Base-by-base conservation (phyloP, 345 rosid genomes). In the Durio zibethinus region DNA sequence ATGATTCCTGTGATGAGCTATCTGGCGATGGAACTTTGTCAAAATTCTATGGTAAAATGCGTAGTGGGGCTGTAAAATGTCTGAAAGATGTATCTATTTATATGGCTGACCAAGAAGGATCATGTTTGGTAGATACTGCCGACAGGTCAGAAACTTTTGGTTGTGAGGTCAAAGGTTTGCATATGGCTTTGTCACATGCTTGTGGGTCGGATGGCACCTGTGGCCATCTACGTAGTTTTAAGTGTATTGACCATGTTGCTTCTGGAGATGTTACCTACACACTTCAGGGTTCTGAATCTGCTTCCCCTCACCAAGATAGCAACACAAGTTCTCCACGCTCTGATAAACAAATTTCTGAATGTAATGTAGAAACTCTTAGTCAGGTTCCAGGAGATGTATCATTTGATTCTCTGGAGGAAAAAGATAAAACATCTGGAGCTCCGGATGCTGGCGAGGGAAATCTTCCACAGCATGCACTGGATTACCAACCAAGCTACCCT, bases 221-320 rank as follows among this genome's bases (percentile, higher is more conserved):
- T 78, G 60, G 71, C 71, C 84, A 21, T 45, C 54, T 80, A 40
- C 80, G 64, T 75, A 54, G 79, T 74, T 81, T 76, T 76, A 78
- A 9, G 62, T 35, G 29, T 77, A 59, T 64, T 76, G 72, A 69
- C 74, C 79, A 66, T 40, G 56, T 63, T 57, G 29, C 78, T 83
- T 75, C 78, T 60, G 84, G 65, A 77, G 77, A 78, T 82, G 63
- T 65, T 76, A 65, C 76, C n/a, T 36, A 79, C 66, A 52, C 60
- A 10, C 74, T 53, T 76, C 77, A 77, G 71, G 76, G 67, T 45
- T 76, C 74, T 52, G 84, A 79, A 54, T 76, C 75, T 66, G 82
- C 68, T 82, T 82, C 85, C 71, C 79, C 75, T 73, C 80, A 76
- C 80, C 85, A 69, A 65, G 87, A 87, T 62, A 84, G 83, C 73